phyloP scores from a whole-genome alignment of 2,329 filamentous ascomycete species.

The Trichothecium roseum region DNA sequence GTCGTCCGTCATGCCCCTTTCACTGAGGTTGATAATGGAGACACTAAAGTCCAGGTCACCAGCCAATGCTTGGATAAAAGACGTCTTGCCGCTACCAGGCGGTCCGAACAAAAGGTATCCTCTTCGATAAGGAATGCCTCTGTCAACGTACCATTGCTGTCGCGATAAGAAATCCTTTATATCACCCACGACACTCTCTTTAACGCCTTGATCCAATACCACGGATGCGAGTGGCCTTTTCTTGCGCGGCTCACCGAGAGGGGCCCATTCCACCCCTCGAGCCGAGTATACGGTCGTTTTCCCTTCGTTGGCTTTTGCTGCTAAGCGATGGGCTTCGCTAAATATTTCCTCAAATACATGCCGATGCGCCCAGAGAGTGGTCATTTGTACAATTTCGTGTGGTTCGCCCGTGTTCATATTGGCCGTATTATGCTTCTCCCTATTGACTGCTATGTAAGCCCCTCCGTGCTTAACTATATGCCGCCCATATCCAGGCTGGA shows the following conservation, averaged over 20 bases:
- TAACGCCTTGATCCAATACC: slow-evolving; percentile 72
- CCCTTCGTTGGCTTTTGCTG: slow-evolving; percentile 71
- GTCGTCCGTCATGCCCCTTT: slow-evolving; percentile 83
- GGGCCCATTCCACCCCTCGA: slow-evolving; percentile 73
- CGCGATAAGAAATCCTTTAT: slow-evolving; percentile 72
- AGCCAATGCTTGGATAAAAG: slow-evolving; percentile 90
- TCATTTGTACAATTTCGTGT: slow-evolving; percentile 88
- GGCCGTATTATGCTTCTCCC: slow-evolving; percentile 76
- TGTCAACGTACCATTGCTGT: slow-evolving; percentile 81
- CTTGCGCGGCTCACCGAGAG: slow-evolving; percentile 71
- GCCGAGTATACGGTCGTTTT: slow-evolving; percentile 89
- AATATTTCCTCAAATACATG: slow-evolving; percentile 88
- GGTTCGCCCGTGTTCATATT: slow-evolving; percentile 77
- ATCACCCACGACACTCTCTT: slow-evolving; percentile 70
- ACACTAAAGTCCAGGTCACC: slow-evolving; percentile 90
- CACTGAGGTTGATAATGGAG: slow-evolving; percentile 83
- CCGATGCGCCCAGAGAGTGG: slow-evolving; percentile 80
- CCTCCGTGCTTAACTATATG: slow-evolving; percentile 81
- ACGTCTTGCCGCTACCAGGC: slow-evolving; percentile 86
- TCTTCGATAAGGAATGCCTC: slow-evolving; percentile 86
- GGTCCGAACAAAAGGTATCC: slow-evolving; percentile 86
- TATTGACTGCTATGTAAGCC: slow-evolving; percentile 77
- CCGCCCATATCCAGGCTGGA: slow-evolving; percentile 83
- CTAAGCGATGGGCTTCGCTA: slow-evolving; percentile 71
- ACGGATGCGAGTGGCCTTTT: slow-evolving; percentile 86